A percentile compares a stretch with the other conserved stretches of the same genome.
Evolutionary conservation across 495 filamentous ascomycete species (phyloP).

Genomic region (Elasticomyces elasticus): DNA sequence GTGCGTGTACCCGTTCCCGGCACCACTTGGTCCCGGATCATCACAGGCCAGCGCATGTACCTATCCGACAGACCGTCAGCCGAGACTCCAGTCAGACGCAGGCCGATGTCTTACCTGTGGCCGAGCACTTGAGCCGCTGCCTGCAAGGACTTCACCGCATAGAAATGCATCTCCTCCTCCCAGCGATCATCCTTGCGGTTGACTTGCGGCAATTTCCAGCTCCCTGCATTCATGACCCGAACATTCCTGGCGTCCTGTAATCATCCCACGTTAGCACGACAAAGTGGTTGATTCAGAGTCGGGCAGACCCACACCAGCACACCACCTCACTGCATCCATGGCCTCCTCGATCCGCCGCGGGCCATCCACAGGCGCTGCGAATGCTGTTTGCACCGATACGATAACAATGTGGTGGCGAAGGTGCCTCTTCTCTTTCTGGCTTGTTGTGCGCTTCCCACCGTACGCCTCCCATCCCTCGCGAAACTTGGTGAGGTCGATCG

Average conservation of each 20-base stretch:
- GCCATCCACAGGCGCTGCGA: not conserved
- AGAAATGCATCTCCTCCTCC: not conserved
- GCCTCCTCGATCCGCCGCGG: not conserved
- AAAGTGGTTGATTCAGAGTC: too few species aligned
- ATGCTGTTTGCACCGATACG: too few species aligned
- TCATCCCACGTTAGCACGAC: not conserved
- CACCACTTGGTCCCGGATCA: not conserved
- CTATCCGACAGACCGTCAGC: too few species aligned
- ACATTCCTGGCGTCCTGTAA: not conserved
- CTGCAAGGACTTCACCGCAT: not conserved
- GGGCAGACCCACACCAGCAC: not conserved
- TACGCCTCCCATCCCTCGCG: not conserved
- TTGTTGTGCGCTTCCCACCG: not conserved
- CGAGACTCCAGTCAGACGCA: too few species aligned
- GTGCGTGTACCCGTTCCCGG: not conserved
- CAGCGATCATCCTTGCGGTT: not conserved
- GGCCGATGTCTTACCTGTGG: not conserved
- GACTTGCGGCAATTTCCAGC: not conserved
- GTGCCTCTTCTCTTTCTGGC: not conserved
- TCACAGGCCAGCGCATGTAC: slow-evolving; percentile 5
- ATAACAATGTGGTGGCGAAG: not conserved
- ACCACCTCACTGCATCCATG: not conserved
- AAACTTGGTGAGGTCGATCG: not conserved
- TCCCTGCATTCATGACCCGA: not conserved
- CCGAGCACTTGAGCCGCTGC: not conserved